These are phyloP conservation scores for Exophiala sideris DNA, from an alignment of 2,329 filamentous ascomycete genomes.

Conservation along the genomic window DNA sequence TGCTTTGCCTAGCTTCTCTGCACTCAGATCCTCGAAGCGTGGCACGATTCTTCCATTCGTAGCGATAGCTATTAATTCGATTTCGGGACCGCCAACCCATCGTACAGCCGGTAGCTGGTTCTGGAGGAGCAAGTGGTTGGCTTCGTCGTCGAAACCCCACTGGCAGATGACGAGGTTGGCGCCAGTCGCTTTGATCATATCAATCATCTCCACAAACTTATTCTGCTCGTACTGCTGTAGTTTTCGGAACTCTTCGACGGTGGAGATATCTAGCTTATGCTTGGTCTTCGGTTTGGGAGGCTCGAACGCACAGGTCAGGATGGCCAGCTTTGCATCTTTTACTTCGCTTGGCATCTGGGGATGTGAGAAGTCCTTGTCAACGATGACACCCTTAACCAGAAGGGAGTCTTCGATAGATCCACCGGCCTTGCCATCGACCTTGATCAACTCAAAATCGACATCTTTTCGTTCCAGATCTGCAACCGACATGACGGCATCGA, in stretches of 20 bases:
- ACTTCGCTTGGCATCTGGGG: constrained; percentile 98
- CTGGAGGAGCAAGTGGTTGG: constrained; percentile 93
- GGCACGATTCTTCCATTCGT: constrained; percentile 98
- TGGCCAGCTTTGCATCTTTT: constrained; percentile 91
- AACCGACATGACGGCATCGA: constrained; percentile 94
- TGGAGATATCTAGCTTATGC: constrained; percentile 97
- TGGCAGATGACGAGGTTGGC: constrained; percentile 98
- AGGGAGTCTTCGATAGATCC: constrained; percentile 89
- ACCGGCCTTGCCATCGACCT: constrained; percentile 97
- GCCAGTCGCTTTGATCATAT: constrained; percentile 95
- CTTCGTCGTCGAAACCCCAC: constrained; percentile 99
- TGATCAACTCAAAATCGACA: constrained; percentile 98
- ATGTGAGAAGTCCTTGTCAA: constrained; percentile 99
- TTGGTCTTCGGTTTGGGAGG: constrained; percentile 99
- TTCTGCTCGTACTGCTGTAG: constrained; percentile 91
- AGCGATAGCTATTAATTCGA: constrained; percentile 96
- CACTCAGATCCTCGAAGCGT: constrained; percentile 87
- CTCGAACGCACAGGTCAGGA: constrained; percentile 96
- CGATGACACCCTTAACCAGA: constrained; percentile 94
- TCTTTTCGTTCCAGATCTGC: constrained; percentile 94
- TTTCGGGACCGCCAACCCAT: constrained; percentile 97
- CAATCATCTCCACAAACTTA: constrained; percentile 98
- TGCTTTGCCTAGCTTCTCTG: constrained; percentile 86
- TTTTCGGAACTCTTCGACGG: constrained; percentile 97
- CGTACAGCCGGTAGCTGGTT: constrained; percentile 93